Conservation (phyloP, 2,329 filamentous ascomycete genomes). For the Diatrype stigma region DNA sequence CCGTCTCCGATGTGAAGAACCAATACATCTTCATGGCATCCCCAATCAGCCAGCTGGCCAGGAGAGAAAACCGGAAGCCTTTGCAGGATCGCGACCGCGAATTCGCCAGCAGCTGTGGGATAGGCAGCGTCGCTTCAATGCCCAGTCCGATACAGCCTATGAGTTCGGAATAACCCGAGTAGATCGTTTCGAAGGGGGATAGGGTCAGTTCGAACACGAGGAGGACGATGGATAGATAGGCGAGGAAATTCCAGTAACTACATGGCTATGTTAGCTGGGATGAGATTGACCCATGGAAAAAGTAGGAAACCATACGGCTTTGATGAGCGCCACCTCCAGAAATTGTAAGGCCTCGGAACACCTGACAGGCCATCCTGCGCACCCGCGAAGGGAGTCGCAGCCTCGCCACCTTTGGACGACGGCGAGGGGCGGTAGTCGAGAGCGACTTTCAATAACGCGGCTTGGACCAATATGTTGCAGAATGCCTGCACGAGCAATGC, state of each 20-base stretch:
- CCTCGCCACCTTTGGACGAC: slow-evolving; percentile 57
- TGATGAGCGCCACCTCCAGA: slow-evolving; percentile 76
- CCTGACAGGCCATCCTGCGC: slow-evolving; percentile 36
- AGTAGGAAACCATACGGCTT: slow-evolving; percentile 50
- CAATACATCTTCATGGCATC: slow-evolving; percentile 85
- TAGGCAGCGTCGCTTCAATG: slow-evolving; percentile 75
- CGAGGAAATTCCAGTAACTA: slow-evolving; percentile 74
- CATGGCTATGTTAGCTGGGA: slow-evolving; percentile 17
- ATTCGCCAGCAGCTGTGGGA: slow-evolving; percentile 75
- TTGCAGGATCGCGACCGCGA: slow-evolving; percentile 64
- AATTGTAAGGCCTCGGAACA: slow-evolving; percentile 63
- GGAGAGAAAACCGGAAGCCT: slow-evolving; percentile 71
- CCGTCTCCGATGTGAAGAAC: slow-evolving; percentile 69
- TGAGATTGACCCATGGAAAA: not conserved
- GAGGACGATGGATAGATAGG: slow-evolving; percentile 61
- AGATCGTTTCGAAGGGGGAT: slow-evolving; percentile 52
- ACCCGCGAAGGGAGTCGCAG: slow-evolving; percentile 59
- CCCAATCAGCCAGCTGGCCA: slow-evolving; percentile 74
- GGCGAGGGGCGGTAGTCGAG: slow-evolving; percentile 62
- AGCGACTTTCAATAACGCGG: slow-evolving; percentile 61
- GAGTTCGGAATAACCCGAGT: slow-evolving; percentile 59
- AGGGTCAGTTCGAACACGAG: slow-evolving; percentile 64
- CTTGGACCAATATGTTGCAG: slow-evolving; percentile 61
- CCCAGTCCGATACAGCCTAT: slow-evolving; percentile 73
- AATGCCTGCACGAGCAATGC: slow-evolving; percentile 62